Conservation (phyloP, 176 grass and related monocot species). For the Juncus effusus region DNA sequence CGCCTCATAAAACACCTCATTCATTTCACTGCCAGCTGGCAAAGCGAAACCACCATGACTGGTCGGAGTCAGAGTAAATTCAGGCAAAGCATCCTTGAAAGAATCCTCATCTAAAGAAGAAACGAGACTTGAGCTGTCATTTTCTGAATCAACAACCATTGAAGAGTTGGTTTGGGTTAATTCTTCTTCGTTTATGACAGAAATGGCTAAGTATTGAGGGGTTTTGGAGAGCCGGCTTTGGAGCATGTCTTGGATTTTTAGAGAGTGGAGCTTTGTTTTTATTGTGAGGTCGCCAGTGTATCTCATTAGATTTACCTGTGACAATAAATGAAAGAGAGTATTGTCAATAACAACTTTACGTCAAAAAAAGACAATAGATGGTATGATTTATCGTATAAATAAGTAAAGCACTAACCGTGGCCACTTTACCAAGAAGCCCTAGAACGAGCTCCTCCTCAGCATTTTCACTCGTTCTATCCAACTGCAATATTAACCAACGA, state of each 20-base stretch:
- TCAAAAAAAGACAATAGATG: neutral
- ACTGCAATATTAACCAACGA: constrained; percentile 35
- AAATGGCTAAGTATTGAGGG: constrained; percentile 71
- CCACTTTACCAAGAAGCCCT: constrained; percentile 74
- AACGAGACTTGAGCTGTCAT: constrained; percentile 7
- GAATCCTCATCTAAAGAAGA: constrained; percentile 76
- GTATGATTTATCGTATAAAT: constrained; percentile 4
- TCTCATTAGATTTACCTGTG: constrained; percentile 77
- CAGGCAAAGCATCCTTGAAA: constrained; percentile 81
- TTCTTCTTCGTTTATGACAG: constrained; percentile 78
- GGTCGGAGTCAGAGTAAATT: constrained; percentile 47
- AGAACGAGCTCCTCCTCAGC: constrained; percentile 64
- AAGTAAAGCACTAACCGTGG: constrained; percentile 57
- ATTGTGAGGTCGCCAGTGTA: constrained; percentile 63
- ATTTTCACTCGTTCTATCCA: constrained; percentile 57
- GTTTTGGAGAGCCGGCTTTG: constrained; percentile 51
- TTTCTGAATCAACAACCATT: constrained; percentile 37
- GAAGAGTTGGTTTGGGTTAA: constrained; percentile 28
- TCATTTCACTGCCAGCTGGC: constrained; percentile 34
- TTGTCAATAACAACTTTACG: too few species aligned
- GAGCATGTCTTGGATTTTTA: constrained; percentile 86
- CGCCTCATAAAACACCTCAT: constrained; percentile 84
- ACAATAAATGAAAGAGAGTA: too few species aligned
- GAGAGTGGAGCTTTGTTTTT: constrained; percentile 88
- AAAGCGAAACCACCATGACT: constrained; percentile 39